Evolutionary conservation across 75 land plant genomes (phyloP).

Genomic region (Chamaecyparis obtusa): DNA sequence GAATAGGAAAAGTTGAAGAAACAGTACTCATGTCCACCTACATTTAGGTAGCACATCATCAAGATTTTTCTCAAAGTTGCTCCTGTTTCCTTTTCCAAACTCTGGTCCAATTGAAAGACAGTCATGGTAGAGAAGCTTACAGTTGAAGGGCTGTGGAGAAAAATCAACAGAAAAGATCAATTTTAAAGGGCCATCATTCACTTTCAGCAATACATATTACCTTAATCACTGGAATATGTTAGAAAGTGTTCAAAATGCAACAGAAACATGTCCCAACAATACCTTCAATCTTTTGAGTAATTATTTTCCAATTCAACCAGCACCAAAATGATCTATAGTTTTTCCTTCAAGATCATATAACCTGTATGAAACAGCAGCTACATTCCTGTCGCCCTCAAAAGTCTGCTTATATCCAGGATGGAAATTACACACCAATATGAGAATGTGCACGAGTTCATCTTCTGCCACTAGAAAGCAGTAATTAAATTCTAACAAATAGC

Average conservation of each 20-base stretch:
- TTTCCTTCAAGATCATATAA: constrained; percentile 89
- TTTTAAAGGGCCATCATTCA: constrained; percentile 44
- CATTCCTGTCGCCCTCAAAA: constrained; percentile 56
- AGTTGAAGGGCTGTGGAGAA: constrained; percentile 58
- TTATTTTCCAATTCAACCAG: constrained; percentile 87
- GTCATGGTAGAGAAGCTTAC: constrained; percentile 89
- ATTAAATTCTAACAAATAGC: background rate
- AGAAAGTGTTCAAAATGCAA: background rate
- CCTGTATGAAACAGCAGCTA: constrained; percentile 61
- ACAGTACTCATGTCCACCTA: constrained; percentile 39
- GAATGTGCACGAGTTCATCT: constrained; percentile 92
- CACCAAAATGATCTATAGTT: constrained; percentile 86
- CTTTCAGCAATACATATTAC: background rate
- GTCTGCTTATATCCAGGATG: constrained; percentile 76
- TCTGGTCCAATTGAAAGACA: constrained; percentile 63
- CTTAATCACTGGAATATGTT: background rate
- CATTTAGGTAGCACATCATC: constrained; percentile 83
- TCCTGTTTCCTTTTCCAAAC: constrained; percentile 69
- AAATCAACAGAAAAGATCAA: background rate
- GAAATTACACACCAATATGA: constrained; percentile 80
- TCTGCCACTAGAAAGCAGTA: constrained; percentile 66
- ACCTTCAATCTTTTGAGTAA: constrained; percentile 77
- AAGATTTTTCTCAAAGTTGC: too few relatives aligned
- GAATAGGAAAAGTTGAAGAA: background rate
- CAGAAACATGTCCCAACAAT: background rate